These are phyloP conservation scores for Panaeolus cyanescens DNA, from an alignment of 768 basidiomycete genomes.

Conservation along the genomic window DNA sequence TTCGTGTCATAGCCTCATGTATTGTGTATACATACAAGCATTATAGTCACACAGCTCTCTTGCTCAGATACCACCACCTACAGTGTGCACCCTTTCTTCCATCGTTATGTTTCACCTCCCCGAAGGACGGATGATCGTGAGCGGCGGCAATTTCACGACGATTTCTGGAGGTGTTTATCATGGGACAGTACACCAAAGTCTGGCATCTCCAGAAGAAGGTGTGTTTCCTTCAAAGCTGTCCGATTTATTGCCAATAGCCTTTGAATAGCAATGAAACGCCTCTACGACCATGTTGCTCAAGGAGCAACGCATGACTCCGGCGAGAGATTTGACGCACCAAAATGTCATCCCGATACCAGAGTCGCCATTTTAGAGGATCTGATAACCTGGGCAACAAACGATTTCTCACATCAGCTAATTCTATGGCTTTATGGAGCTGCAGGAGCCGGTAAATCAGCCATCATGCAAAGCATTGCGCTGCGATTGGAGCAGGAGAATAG, in stretches of 20 bases:
- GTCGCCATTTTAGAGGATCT: conserved; percentile 12
- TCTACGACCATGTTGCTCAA: neutral
- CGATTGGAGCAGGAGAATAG: neutral
- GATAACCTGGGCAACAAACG: conserved; percentile 9
- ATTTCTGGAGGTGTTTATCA: neutral
- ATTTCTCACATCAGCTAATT: neutral
- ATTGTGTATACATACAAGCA: no score
- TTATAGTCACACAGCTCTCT: no score
- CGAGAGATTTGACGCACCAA: conserved; percentile 11
- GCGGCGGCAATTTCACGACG: neutral
- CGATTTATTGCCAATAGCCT: neutral
- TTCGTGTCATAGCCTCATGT: no score
- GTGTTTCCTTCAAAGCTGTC: neutral
- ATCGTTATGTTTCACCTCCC: neutral
- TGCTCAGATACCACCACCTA: neutral
- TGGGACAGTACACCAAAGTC: neutral
- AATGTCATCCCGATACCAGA: conserved; percentile 14
- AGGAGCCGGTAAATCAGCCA: conserved; percentile 19
- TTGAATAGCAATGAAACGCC: neutral
- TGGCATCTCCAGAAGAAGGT: neutral
- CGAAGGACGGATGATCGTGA: neutral
- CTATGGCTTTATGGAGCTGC: conserved; percentile 18
- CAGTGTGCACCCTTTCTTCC: neutral
- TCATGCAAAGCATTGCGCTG: conserved; percentile 12
- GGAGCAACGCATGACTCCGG: conserved; percentile 14